Evolutionary conservation across 2,329 filamentous ascomycete species (phyloP).

Genomic region (Aspergillus melleus): DNA sequence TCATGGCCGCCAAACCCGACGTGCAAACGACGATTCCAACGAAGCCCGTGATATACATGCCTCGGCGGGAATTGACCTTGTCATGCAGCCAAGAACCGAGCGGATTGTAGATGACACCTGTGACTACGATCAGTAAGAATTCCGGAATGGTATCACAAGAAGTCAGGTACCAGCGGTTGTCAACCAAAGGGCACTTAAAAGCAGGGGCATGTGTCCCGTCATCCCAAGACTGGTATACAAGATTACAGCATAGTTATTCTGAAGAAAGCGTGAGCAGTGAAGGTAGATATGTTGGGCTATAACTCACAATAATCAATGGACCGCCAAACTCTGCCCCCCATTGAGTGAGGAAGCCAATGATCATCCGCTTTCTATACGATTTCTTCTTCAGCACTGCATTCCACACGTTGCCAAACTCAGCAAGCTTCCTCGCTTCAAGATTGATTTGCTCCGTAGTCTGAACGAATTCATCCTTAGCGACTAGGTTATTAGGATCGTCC

Average conservation of each 20-base stretch:
- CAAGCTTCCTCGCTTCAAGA: slow-evolving; percentile 45
- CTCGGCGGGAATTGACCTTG: slow-evolving; percentile 38
- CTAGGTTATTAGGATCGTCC: slow-evolving; percentile 43
- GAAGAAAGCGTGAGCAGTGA: not conserved
- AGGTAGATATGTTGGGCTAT: not conserved
- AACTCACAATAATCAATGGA: slow-evolving; percentile 51
- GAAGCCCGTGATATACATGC: slow-evolving; percentile 46
- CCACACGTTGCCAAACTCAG: slow-evolving; percentile 44
- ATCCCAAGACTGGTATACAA: slow-evolving; percentile 48
- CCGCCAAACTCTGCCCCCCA: slow-evolving; percentile 57
- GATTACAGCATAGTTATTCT: slow-evolving; percentile 52
- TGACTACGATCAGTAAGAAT: slow-evolving; percentile 11
- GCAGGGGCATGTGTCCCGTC: slow-evolving; percentile 43
- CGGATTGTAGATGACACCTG: slow-evolving; percentile 43
- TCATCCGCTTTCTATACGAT: slow-evolving; percentile 53
- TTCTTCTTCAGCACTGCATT: slow-evolving; percentile 48
- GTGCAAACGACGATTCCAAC: slow-evolving; percentile 43
- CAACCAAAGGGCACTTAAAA: slow-evolving; percentile 47
- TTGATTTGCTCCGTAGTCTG: slow-evolving; percentile 50
- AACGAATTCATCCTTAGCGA: slow-evolving; percentile 49
- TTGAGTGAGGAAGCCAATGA: slow-evolving; percentile 54
- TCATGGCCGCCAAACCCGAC: slow-evolving; percentile 42
- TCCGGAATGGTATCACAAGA: not conserved
- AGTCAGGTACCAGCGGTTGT: slow-evolving; percentile 44
- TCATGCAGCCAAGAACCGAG: slow-evolving; percentile 40